Evolutionary conservation across 2,329 filamentous ascomycete genomes (phyloP).

Genomic region (Diaporthe ilicicola): DNA sequence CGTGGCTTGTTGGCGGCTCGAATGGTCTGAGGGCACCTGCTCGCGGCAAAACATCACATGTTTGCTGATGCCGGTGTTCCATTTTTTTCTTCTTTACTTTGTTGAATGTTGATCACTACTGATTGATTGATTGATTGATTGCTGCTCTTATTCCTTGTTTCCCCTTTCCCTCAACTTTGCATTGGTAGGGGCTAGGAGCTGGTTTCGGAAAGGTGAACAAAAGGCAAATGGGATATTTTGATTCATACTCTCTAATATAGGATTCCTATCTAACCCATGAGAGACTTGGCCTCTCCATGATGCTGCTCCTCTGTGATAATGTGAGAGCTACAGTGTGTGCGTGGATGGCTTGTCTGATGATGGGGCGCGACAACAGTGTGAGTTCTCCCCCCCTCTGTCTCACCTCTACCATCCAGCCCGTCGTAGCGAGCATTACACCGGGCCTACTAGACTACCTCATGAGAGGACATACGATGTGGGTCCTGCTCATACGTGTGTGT

Average conservation of each 20-base stretch:
- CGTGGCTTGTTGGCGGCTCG: not conserved
- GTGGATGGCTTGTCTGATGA: not conserved
- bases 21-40: not conserved
- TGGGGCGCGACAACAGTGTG: not conserved
- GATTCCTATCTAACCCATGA: too few species aligned
- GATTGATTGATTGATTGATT: not conserved
- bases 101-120: not conserved
- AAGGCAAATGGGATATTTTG: not conserved
- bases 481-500: not conserved
- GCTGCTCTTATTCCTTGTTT: not conserved
- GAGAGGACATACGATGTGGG: not conserved
- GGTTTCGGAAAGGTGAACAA: not conserved
- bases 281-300: too few species aligned
- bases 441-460: not conserved
- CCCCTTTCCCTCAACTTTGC: not conserved
- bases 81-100: not conserved
- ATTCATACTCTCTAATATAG: not conserved
- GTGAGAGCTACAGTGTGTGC: not conserved
- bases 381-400: not conserved
- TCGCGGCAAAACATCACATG: not conserved
- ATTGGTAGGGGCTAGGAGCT: not conserved
- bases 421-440: not conserved
- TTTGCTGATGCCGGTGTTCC: not conserved
- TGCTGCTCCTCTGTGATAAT: not conserved
- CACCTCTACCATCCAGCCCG: not conserved